Percentiles rank a stretch among this genome's conserved stretches.
Evolutionary conservation across 2,329 filamentous ascomycete species (phyloP).

Genomic region (Claviceps paspali): DNA sequence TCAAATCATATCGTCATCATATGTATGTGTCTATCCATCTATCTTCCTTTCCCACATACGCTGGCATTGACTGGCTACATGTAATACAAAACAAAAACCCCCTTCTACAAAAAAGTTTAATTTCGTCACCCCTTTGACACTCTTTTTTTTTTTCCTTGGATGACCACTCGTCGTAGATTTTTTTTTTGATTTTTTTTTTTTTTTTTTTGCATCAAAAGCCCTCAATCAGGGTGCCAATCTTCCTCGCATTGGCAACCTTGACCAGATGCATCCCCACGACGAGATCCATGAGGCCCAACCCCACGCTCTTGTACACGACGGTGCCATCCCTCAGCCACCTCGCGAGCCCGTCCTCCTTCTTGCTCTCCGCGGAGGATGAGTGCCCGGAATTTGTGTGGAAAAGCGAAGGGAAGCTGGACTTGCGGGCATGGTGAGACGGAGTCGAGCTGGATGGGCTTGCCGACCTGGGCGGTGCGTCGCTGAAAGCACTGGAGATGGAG

Average conservation of each 20-base stretch:
- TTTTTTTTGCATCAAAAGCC: constrained; percentile 8
- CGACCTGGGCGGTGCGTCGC: constrained; percentile 12
- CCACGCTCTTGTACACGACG: constrained; percentile 55
- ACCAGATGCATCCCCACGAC: constrained; percentile 45
- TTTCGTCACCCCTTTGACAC: no score
- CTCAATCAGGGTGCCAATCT: constrained; percentile 36
- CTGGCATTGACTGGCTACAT: no score
- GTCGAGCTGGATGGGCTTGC: constrained; percentile 19
- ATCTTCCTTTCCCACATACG: no score
- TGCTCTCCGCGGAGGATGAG: constrained; percentile 22
- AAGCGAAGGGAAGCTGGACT: constrained; percentile 17
- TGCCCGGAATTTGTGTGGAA: constrained; percentile 15
- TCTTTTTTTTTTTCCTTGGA: no score
- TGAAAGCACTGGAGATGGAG: constrained; percentile 27
- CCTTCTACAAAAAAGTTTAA: no score
- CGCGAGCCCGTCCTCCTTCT: constrained; percentile 33
- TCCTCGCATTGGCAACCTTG: constrained; percentile 36
- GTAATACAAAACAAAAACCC: no score
- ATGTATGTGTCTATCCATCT: no score
- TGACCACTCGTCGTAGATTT: no score
- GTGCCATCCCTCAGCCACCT: constrained; percentile 46
- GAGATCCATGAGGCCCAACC: constrained; percentile 51
- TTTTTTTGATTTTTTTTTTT: no score
- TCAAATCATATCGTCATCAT: no score
- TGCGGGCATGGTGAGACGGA: constrained; percentile 15